Conservation (phyloP, 2,329 filamentous ascomycete genomes). For the Nemania abortiva region DNA sequence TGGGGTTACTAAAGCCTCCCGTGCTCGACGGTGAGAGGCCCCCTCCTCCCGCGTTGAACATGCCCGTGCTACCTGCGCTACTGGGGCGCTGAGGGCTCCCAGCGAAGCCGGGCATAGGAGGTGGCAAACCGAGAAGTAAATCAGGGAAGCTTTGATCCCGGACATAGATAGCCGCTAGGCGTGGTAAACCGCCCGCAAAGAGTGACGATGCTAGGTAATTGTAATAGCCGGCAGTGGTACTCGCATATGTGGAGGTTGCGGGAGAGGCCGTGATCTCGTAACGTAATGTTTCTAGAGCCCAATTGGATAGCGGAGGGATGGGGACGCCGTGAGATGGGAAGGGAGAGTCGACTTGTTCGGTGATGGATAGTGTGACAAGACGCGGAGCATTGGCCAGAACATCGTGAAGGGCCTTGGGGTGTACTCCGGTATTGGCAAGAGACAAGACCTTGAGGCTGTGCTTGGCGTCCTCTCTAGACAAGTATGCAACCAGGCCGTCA, state of each 20-base stretch:
- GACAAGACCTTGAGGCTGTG: slow-evolving; percentile 75
- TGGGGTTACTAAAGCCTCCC: slow-evolving; percentile 43
- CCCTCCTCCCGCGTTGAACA: slow-evolving; percentile 45
- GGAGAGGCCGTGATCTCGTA: slow-evolving; percentile 81
- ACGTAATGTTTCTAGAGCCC: slow-evolving; percentile 77
- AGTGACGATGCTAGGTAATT: slow-evolving; percentile 87
- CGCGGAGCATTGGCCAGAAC: slow-evolving; percentile 69
- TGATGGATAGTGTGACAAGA: slow-evolving; percentile 69
- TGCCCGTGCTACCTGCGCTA: slow-evolving; percentile 51
- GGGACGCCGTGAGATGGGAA: slow-evolving; percentile 62
- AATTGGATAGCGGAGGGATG: slow-evolving; percentile 75
- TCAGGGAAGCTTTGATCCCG: slow-evolving; percentile 87
- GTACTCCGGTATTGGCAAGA: slow-evolving; percentile 78
- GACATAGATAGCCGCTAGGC: slow-evolving; percentile 83
- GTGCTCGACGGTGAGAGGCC: slow-evolving; percentile 46
- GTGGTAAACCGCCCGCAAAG: slow-evolving; percentile 79
- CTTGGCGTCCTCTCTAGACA: slow-evolving; percentile 71
- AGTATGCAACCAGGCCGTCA: slow-evolving; percentile 75
- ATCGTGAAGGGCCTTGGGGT: slow-evolving; percentile 69
- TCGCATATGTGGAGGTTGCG: slow-evolving; percentile 67
- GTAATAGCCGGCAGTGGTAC: slow-evolving; percentile 76
- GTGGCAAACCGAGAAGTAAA: slow-evolving; percentile 76
- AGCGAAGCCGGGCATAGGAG: slow-evolving; percentile 65
- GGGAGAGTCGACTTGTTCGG: slow-evolving; percentile 62
- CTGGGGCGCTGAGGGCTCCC: slow-evolving; percentile 54